Evolutionary conservation across 2,329 filamentous ascomycete species (phyloP).

Genomic region (Pestalotiopsis sp.): DNA sequence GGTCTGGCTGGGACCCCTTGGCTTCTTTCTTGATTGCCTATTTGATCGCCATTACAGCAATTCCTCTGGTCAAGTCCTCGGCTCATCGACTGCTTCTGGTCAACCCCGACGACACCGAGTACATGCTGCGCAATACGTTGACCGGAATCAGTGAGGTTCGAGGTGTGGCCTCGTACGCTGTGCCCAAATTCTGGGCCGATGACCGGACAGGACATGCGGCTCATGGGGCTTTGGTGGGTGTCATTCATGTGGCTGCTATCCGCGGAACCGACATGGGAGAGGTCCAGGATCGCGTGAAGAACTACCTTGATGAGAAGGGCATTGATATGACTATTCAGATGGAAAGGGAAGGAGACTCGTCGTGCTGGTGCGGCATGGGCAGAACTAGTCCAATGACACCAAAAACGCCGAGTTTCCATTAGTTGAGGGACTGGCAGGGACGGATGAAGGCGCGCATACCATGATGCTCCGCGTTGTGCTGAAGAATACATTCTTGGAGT

Average conservation of each 20-base stretch:
- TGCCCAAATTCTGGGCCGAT: constrained; percentile 91
- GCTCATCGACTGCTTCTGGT: constrained; percentile 83
- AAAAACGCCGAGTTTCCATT: constrained; percentile 20
- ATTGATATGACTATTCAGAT: constrained; percentile 88
- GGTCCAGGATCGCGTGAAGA: constrained; percentile 74
- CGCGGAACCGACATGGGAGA: constrained; percentile 77
- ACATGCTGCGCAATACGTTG: constrained; percentile 82
- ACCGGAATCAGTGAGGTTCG: constrained; percentile 80
- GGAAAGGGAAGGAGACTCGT: constrained; percentile 76
- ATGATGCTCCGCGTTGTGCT: background rate
- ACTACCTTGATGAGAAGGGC: constrained; percentile 69
- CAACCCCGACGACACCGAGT: constrained; percentile 83
- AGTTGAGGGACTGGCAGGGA: background rate
- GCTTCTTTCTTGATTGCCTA: constrained; percentile 93
- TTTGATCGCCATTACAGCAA: constrained; percentile 88
- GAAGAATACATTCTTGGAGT: background rate
- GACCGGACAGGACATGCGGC: constrained; percentile 56
- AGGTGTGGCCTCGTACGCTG: constrained; percentile 83
- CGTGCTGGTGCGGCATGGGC: constrained; percentile 61
- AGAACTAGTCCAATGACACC: constrained; percentile 33
- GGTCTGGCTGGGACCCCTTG: constrained; percentile 92
- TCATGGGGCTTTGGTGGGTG: constrained; percentile 68
- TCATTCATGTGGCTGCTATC: constrained; percentile 83
- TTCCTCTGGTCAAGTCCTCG: constrained; percentile 83
- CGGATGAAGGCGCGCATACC: background rate